Base-by-base conservation (phyloP, 2,329 filamentous ascomycete species). In the Phyllosticta ampelicida region DNA sequence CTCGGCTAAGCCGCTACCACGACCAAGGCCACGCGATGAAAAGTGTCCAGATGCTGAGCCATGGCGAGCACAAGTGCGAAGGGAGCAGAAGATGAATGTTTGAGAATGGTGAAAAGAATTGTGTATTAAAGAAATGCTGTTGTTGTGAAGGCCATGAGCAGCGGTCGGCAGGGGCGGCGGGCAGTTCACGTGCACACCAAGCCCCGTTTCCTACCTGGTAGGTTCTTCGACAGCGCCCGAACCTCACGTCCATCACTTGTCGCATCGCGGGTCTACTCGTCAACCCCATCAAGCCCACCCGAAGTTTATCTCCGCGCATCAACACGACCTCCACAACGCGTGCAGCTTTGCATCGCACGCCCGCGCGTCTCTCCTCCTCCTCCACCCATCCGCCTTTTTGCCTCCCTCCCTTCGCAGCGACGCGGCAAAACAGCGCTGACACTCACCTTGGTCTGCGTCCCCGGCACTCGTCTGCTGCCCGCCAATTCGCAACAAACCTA, bases 261-360 rank as follows among this genome's bases (percentile, higher is more conserved):
- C 49, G 49, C 49, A 51, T 51, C 49, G 49, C 49, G 49, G 49
- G 49, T 51, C 21, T 20, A 21, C 49, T 44, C 36, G 36, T 44
- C 36, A 44, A 44, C 36, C 65, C 64, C 61, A 63, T 64, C 64
- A 61, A 57, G 62, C 65, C 63, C 67, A 63, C 65, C 68, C 65
- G 65, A 69, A 70, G 70, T 69, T 65, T 65, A 64, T 61, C 62
- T 65, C 64, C 65, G 65, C 62, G 63, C 66, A 65, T 53, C 68
- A 68, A 68, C 69, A 70, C 70, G 66, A 62, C 67, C 57, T 64
- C 59, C 62, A 62, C 63, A 61, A 68, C 70, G 70, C 70, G 70
- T 72, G 65, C 53, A 56, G 65, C 58, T 20, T 48, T n/a, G 51
- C 54, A 29, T 50, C 36, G 18, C 58, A 57, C 58, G 54, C 53